Evolutionary conservation across 208 protist genomes (phyloP).

Genomic region (Lotmaria passim): DNA sequence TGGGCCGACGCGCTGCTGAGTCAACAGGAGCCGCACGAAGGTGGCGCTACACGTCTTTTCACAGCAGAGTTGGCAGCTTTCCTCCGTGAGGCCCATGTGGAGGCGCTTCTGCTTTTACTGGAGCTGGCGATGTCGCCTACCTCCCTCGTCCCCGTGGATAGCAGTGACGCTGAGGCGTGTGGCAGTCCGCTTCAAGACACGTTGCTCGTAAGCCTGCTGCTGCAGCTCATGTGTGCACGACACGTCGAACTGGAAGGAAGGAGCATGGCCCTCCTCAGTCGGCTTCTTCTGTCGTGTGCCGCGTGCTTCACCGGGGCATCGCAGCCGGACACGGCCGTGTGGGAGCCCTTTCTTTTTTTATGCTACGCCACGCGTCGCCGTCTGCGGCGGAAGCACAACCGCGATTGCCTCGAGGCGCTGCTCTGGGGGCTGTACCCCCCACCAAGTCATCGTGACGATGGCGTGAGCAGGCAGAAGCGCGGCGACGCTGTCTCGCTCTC

Average conservation of each 20-base stretch:
- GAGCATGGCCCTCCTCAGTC: constrained; percentile 30
- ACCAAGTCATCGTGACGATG: too few relatives aligned
- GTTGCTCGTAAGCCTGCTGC: too few relatives aligned
- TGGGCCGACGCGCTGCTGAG: too few relatives aligned
- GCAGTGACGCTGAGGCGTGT: neutral
- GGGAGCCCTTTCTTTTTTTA: constrained; percentile 21
- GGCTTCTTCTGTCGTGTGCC: constrained; percentile 6
- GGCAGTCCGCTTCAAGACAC: too few relatives aligned
- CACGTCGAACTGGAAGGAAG: constrained; percentile 14
- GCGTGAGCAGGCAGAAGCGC: neutral
- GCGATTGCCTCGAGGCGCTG: constrained; percentile 32
- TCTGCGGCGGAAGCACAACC: constrained; percentile 29
- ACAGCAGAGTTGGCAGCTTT: neutral
- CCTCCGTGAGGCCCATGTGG: constrained; percentile 32
- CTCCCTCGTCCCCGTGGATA: too few relatives aligned
- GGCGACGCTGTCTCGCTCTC: too few relatives aligned
- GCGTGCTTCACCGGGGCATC: neutral
- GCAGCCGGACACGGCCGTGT: constrained; percentile 2
- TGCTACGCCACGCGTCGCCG: constrained; percentile 38
- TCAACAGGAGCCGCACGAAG: neutral
- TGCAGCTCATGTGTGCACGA: neutral
- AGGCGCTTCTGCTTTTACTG: constrained; percentile 51
- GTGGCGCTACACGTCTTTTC: neutral
- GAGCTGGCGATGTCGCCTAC: constrained; percentile 32
- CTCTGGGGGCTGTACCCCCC: constrained; percentile 29